A percentile compares a stretch with the other conserved stretches of the same genome.
Evolutionary conservation across 208 protist species (phyloP).

Genomic region (Wallacemonas sp.): DNA sequence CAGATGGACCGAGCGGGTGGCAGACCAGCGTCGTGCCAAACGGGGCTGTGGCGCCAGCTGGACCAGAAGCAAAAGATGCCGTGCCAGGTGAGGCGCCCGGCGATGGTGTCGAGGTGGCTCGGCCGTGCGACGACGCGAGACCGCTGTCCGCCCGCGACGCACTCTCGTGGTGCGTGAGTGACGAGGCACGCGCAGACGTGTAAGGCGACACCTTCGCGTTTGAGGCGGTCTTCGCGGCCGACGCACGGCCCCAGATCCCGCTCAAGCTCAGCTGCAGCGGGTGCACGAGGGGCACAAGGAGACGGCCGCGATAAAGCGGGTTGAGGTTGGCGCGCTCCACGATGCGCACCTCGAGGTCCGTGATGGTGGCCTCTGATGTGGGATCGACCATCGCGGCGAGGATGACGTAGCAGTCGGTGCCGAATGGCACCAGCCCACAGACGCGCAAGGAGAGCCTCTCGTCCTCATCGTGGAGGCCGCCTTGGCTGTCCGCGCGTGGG

Average conservation of each 20-base stretch:
- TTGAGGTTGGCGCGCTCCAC: conserved; percentile 49
- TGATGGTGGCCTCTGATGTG: conserved; percentile 35
- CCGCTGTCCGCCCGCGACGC: not conserved
- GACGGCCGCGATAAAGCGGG: conserved; percentile 55
- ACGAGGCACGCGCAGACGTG: conserved; percentile 5
- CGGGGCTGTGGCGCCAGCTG: too few species aligned
- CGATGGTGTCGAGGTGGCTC: not conserved
- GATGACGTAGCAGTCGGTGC: conserved; percentile 46
- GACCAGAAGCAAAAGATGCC: not conserved
- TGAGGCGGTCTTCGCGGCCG: too few species aligned
- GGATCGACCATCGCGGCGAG: conserved; percentile 42
- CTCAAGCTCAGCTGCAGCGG: conserved; percentile 63
- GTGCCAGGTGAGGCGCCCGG: not conserved
- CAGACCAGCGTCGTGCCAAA: too few species aligned
- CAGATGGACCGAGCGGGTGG: not conserved
- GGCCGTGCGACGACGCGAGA: not conserved
- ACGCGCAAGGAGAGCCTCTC: conserved; percentile 25
- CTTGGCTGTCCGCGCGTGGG: too few species aligned
- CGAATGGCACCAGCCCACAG: conserved; percentile 67
- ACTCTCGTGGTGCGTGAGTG: too few species aligned
- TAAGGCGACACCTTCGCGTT: not conserved
- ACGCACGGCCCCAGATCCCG: conserved; percentile 14
- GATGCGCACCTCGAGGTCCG: conserved; percentile 69
- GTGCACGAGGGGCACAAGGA: conserved; percentile 53
- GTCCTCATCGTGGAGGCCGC: not conserved